These are phyloP conservation scores for Saturnispora galanensis DNA, from an alignment of 805 yeast genomes.

Conservation along the genomic window DNA sequence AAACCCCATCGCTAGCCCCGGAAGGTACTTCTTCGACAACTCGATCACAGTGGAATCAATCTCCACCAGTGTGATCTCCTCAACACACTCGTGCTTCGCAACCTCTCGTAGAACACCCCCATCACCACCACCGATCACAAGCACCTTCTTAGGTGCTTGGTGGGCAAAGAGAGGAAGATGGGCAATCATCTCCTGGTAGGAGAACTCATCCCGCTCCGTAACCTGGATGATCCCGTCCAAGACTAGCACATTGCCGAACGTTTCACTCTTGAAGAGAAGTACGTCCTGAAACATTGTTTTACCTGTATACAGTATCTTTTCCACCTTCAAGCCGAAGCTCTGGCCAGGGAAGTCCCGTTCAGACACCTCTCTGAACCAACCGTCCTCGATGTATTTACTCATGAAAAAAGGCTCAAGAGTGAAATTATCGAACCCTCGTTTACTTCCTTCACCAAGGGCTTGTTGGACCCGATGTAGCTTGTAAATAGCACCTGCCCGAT, in stretches of 20 bases:
- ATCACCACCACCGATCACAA: constrained; percentile 98
- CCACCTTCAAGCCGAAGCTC: constrained; percentile 59
- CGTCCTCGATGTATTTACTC: constrained; percentile 32
- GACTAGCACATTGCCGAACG: constrained; percentile 81
- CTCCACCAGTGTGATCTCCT: constrained; percentile 87
- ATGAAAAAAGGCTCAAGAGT: not conserved
- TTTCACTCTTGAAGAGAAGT: constrained; percentile 62
- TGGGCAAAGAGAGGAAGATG: constrained; percentile 78
- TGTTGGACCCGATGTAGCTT: constrained; percentile 63
- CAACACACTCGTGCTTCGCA: constrained; percentile 79
- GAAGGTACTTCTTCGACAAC: constrained; percentile 61
- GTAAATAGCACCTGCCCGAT: constrained; percentile 60
- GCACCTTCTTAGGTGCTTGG: constrained; percentile 71
- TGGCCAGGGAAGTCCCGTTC: constrained; percentile 78
- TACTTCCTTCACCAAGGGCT: constrained; percentile 45
- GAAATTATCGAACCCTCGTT: constrained; percentile 15
- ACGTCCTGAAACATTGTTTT: constrained; percentile 73
- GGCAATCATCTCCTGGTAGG: constrained; percentile 87
- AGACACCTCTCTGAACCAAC: constrained; percentile 76
- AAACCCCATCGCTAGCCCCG: constrained; percentile 62
- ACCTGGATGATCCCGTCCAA: constrained; percentile 87
- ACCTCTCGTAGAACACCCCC: constrained; percentile 97
- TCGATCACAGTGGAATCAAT: constrained; percentile 78
- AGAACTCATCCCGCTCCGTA: constrained; percentile 87
- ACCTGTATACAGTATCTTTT: constrained; percentile 54